These are phyloP conservation scores for Verticillium albo-atrum DNA, from an alignment of 2,329 filamentous ascomycete species.

Conservation along the genomic window DNA sequence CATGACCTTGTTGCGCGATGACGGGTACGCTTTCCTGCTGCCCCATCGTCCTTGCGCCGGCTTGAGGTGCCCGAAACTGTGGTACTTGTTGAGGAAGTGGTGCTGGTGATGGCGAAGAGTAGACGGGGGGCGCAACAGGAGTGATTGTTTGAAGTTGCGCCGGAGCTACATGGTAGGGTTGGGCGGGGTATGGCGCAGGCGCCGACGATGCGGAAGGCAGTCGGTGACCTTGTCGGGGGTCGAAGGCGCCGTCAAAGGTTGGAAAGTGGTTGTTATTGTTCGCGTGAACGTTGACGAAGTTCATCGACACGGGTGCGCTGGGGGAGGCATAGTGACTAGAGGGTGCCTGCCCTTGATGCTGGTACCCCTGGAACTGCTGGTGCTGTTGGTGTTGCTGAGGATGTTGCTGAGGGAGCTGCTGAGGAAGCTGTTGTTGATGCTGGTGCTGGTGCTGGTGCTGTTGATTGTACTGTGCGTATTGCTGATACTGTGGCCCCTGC, in stretches of 20 bases:
- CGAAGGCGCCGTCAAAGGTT: constrained; percentile 17
- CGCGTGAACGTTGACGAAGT: constrained; percentile 13
- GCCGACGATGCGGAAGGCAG: constrained; percentile 3
- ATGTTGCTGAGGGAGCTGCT: constrained; percentile 17
- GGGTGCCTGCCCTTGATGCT: constrained; percentile 14
- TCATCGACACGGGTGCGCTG: neutral
- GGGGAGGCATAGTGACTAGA: constrained; percentile 10
- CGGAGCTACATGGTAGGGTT: neutral
- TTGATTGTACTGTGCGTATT: constrained; percentile 17
- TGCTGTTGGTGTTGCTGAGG: constrained; percentile 20
- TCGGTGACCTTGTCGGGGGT: neutral
- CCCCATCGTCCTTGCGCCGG: constrained; percentile 6
- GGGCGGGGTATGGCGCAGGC: neutral
- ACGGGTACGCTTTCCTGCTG: constrained; percentile 6
- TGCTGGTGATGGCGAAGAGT: neutral
- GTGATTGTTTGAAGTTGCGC: neutral
- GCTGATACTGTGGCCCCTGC: constrained; percentile 17
- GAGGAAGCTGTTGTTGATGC: constrained; percentile 19
- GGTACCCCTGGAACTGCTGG: constrained; percentile 19
- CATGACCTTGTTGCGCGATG: neutral
- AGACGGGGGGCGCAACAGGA: neutral
- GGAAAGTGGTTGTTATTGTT: constrained; percentile 13
- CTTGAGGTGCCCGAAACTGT: constrained; percentile 9
- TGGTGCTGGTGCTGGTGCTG: no score
- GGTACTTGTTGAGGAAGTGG: constrained; percentile 3